Percentiles rank a stretch among this genome's conserved stretches.
Evolutionary conservation across 1,284 basidiomycete species (phyloP).

Genomic region (Laetiporus sulphureus): DNA sequence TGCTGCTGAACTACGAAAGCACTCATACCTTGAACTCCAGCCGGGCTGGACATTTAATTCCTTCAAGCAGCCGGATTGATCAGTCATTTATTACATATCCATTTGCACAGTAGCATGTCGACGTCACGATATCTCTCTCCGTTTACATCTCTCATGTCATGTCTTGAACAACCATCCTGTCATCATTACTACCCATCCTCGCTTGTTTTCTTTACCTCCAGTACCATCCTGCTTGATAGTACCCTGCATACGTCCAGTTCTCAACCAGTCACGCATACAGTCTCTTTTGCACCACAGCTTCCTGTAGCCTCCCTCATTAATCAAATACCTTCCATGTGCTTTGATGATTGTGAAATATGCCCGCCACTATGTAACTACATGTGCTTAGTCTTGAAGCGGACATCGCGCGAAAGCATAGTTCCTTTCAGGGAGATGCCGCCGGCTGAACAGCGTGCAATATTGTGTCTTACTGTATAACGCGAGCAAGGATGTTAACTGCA

Average conservation of each 20-base stretch:
- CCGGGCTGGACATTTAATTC: conserved; percentile 75
- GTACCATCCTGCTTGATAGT: conserved; percentile 16
- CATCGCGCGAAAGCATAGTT: too few species aligned
- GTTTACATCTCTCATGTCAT: conserved; percentile 7
- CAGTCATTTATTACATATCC: too few species aligned
- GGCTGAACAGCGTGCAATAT: too few species aligned
- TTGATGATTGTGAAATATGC: too few species aligned
- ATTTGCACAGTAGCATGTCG: not conserved
- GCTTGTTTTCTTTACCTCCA: not conserved
- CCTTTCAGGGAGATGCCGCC: too few species aligned
- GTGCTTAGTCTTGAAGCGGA: too few species aligned
- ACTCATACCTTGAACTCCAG: conserved; percentile 79
- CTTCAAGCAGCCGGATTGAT: conserved; percentile 29
- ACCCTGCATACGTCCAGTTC: conserved; percentile 13
- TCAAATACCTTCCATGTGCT: too few species aligned
- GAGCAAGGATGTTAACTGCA: too few species aligned
- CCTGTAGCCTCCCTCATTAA: too few species aligned
- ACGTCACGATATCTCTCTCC: conserved; percentile 4
- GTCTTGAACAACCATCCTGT: conserved; percentile 3
- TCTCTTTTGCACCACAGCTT: conserved; percentile 3
- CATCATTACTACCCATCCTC: conserved; percentile 3
- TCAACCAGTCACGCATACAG: conserved; percentile 14
- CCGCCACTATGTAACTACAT: too few species aligned
- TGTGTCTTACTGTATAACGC: too few species aligned
- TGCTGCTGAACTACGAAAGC: conserved; percentile 76